Conservation (phyloP, 176 grass and related monocot species). For the Hordeum marinum region DNA sequence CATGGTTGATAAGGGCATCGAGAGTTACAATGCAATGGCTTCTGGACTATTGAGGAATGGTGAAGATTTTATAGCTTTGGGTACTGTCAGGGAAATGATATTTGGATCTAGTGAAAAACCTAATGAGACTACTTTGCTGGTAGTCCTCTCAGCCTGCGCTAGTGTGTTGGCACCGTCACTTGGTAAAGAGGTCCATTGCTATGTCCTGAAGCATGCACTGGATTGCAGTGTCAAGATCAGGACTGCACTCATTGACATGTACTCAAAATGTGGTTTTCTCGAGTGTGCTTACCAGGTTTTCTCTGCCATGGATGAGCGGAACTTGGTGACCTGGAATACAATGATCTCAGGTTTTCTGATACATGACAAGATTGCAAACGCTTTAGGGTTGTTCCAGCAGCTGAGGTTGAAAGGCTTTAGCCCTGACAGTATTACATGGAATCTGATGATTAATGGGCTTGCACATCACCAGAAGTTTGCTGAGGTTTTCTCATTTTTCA, state of each 20-base stretch:
- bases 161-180: neutral
- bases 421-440: conserved; percentile 32
- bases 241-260: conserved; percentile 34
- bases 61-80: conserved; percentile 14
- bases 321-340: conserved; percentile 35
- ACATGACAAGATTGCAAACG: neutral
- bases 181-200: conserved; percentile 40
- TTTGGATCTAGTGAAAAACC: neutral
- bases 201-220: conserved; percentile 12
- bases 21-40: conserved; percentile 46
- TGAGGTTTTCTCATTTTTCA: conserved; percentile 27
- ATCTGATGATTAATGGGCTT: conserved; percentile 37
- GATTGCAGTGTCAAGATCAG: conserved; percentile 23
- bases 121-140: conserved; percentile 30
- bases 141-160: conserved; percentile 31
- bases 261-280: conserved; percentile 20
- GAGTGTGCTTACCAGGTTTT: conserved; percentile 35
- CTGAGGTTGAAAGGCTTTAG: conserved; percentile 25
- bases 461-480: conserved; percentile 6
- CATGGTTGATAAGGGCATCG: conserved; percentile 18
- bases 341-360: conserved; percentile 38
- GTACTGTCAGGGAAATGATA: conserved; percentile 18
- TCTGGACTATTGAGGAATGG: conserved; percentile 22
- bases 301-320: conserved; percentile 8
- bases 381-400: conserved; percentile 10